Evolutionary conservation across 306 rosid species (phyloP).

Genomic region (Acacia melanoxylon): DNA sequence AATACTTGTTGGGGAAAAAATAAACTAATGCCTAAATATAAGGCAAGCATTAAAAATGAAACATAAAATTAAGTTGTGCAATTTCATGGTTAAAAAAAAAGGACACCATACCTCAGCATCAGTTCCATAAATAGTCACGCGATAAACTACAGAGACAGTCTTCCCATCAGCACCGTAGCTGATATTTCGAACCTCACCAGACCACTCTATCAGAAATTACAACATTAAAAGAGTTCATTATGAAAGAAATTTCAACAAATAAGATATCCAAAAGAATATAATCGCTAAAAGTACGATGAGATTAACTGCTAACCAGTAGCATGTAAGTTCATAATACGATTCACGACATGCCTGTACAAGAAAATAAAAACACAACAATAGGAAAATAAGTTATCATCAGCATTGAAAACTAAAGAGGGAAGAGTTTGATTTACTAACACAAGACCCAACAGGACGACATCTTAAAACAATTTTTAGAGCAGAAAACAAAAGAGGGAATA

Average conservation of each 20-base stretch:
- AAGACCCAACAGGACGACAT: background rate
- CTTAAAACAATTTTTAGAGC: background rate
- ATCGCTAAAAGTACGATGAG: background rate
- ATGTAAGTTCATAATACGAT: conserved; percentile 76
- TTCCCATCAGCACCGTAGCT: conserved; percentile 63
- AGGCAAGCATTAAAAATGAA: background rate
- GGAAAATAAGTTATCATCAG: background rate
- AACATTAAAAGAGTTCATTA: background rate
- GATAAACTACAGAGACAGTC: conserved; percentile 79
- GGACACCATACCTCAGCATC: conserved; percentile 69
- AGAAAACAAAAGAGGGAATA: background rate
- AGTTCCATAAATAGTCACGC: conserved; percentile 85
- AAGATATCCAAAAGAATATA: background rate
- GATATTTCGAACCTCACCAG: conserved; percentile 77
- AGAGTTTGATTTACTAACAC: background rate
- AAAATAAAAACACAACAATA: too few species aligned
- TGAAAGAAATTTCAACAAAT: background rate
- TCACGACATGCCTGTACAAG: conserved; percentile 64
- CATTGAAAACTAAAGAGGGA: background rate
- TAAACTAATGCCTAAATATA: background rate
- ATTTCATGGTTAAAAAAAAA: background rate
- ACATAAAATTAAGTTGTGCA: background rate
- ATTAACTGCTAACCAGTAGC: conserved; percentile 58
- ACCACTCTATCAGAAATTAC: conserved; percentile 61
- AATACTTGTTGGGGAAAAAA: background rate